Evolutionary conservation across 2,329 filamentous ascomycete species (phyloP), one percentile per base, ranked within the genome.

Genomic region (Fusarium sp.): DNA sequence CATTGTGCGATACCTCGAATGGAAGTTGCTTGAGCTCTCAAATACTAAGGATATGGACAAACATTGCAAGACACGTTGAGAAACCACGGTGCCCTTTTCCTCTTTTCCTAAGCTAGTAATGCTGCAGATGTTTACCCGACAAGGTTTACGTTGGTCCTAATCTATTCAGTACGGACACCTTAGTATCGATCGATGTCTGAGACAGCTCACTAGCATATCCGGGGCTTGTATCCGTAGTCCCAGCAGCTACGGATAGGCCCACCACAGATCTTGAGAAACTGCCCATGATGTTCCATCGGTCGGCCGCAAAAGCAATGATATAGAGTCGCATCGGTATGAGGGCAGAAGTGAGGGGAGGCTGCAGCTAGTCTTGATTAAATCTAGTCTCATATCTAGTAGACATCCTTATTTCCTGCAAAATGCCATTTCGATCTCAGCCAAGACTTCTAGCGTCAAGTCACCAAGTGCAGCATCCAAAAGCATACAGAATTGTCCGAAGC

Each of bases 351-450:
- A 73, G 62, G 58, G 53, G 55, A 50, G 16, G 35, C 12, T 28
- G 12, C 31, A 53, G 28, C 67, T 71, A 68, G 38, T 38, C 62
- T 73, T 44, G 6, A 58, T 71, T 13, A 16, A 65, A 58, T 16
- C 36, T 71, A 73, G 71, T 36, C 45, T 47, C 24, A 47, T 58
- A 47, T 38, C 28, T 67, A 53, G 28, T 53, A 71, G 42, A 65
- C 51, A 51, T 67, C 18, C 50, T 60, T 66, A 47, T 64, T 68
- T 65, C 57, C 36, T 62, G 57, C 47, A 58, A 59, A 62, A 55
- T 42, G 24, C 53, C 59, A 67, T 61, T 28, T 50, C 30, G 48
- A 68, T 45, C 36, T 41, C 33, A 48, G 48, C 47, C 64, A 47
- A 65, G 33, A 54, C 35, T 67, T 35, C 33, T 57, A 51, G 54